These are phyloP conservation scores for Amanita exitialis DNA, from an alignment of 768 basidiomycete species.

Conservation along the genomic window DNA sequence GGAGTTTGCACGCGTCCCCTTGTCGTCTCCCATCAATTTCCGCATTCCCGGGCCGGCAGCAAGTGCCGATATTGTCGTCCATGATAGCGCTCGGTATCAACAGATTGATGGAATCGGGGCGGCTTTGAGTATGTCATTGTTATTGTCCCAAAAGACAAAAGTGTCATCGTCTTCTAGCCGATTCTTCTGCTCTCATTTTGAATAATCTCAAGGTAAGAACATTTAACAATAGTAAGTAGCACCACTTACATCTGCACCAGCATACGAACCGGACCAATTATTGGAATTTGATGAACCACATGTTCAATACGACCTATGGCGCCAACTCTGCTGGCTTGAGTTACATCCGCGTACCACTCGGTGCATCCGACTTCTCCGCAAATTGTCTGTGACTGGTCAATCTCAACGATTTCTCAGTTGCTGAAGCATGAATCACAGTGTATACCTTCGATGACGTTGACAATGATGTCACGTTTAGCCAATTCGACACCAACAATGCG, in stretches of 20 bases:
- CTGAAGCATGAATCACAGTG: constrained; percentile 19
- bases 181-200: constrained; percentile 56
- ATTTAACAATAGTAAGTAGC: not conserved
- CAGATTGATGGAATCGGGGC: constrained; percentile 60
- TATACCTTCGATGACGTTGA: constrained; percentile 60
- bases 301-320: constrained; percentile 56
- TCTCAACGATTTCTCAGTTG: not conserved
- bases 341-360: constrained; percentile 60
- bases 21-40: constrained; percentile 47
- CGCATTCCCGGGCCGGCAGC: constrained; percentile 42
- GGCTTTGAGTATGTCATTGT: constrained; percentile 38
- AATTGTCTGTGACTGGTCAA: constrained; percentile 22
- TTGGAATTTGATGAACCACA: constrained; percentile 42
- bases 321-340: constrained; percentile 56
- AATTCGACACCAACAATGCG: constrained; percentile 46
- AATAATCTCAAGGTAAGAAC: constrained; percentile 54
- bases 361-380: constrained; percentile 66
- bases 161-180: constrained; percentile 31
- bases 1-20: constrained; percentile 39
- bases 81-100: constrained; percentile 49
- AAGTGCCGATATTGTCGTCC: constrained; percentile 51
- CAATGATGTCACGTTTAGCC: constrained; percentile 47
- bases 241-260: constrained; percentile 17
- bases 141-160: not conserved
- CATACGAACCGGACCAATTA: constrained; percentile 44